Conservation (phyloP, 352 stramenopile genomes). For the Plasmopara muralis region DNA sequence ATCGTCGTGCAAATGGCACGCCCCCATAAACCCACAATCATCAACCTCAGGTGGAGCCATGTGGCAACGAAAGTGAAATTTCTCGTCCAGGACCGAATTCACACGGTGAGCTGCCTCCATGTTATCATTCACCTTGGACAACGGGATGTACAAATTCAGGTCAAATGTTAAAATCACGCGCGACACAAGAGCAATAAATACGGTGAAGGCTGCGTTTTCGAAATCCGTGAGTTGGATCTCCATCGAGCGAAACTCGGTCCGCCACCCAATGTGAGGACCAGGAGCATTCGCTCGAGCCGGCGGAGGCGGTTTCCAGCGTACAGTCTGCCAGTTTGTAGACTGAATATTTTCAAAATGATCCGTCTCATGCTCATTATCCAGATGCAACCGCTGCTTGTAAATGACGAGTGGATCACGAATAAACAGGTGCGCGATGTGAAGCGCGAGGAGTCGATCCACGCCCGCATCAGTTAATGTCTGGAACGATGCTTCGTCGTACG, state of each 20-base stretch:
- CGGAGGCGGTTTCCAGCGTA: constrained; percentile 99
- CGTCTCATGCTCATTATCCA: constrained; percentile 75
- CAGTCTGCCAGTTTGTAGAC: constrained; percentile 99
- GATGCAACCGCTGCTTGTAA: constrained; percentile 84
- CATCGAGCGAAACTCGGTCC: constrained; percentile 96
- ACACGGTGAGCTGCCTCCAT: constrained; percentile 96
- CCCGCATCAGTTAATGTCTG: constrained; percentile 84
- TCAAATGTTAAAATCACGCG: constrained; percentile 99
- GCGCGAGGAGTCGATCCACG: constrained; percentile 93
- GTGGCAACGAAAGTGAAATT: constrained; percentile 97
- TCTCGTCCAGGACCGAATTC: constrained; percentile 92
- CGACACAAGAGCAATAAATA: constrained; percentile 97
- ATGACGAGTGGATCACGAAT: constrained; percentile 97
- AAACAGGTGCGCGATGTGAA: constrained; percentile 99
- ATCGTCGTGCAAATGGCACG: constrained; percentile 56
- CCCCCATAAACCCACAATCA: constrained; percentile 42
- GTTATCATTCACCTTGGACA: constrained; percentile 98
- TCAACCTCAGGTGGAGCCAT: constrained; percentile 82
- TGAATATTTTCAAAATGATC: constrained; percentile 99
- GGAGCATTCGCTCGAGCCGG: constrained; percentile 34
- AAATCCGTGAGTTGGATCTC: constrained; percentile 99
- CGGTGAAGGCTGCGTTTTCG: constrained; percentile 99
- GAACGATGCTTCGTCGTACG: constrained; percentile 93
- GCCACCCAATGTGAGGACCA: constrained; percentile 71
- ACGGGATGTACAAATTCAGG: constrained; percentile 98